A percentile compares a stretch with the other conserved stretches of the same genome.
Evolutionary conservation across 371 early-diverging fungal species (phyloP).

Genomic region (Mucor lusitanicus): DNA sequence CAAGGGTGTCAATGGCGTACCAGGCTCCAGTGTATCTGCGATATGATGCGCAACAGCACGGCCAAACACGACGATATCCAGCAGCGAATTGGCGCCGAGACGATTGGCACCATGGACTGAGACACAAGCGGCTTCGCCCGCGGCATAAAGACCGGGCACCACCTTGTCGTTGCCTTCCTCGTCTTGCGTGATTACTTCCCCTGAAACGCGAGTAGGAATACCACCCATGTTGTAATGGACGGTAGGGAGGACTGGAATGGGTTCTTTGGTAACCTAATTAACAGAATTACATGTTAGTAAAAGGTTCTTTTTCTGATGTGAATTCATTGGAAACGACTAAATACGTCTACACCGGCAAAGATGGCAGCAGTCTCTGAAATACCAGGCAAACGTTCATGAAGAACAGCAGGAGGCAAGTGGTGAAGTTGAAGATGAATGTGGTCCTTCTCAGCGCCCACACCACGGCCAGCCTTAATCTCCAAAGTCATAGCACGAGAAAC

Average conservation of each 20-base stretch:
- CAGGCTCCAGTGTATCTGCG: constrained; percentile 83
- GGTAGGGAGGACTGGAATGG: constrained; percentile 98
- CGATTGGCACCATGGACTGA: constrained; percentile 98
- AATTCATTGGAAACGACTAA: not conserved
- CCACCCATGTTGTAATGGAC: constrained; percentile 99
- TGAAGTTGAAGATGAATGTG: constrained; percentile 95
- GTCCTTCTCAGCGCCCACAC: constrained; percentile 95
- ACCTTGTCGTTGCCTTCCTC: constrained; percentile 76
- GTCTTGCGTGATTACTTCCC: constrained; percentile 87
- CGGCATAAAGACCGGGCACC: constrained; percentile 94
- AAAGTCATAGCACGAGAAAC: constrained; percentile 98
- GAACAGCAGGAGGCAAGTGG: constrained; percentile 92
- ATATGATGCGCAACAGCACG: constrained; percentile 96
- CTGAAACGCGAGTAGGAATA: constrained; percentile 96
- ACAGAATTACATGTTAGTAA: too few species aligned
- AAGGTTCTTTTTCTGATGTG: too few species aligned
- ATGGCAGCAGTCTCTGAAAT: constrained; percentile 98
- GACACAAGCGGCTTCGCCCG: constrained; percentile 92
- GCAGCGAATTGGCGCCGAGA: constrained; percentile 93
- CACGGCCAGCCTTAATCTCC: constrained; percentile 97
- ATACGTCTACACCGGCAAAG: constrained; percentile 95
- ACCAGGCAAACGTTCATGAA: constrained; percentile 95
- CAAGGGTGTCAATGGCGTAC: constrained; percentile 82
- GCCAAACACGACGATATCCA: constrained; percentile 97
- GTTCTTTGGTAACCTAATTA: constrained; percentile 87